These are phyloP conservation scores for Clarireedia paspali DNA, from an alignment of 2,329 filamentous ascomycete genomes.

Conservation along the genomic window DNA sequence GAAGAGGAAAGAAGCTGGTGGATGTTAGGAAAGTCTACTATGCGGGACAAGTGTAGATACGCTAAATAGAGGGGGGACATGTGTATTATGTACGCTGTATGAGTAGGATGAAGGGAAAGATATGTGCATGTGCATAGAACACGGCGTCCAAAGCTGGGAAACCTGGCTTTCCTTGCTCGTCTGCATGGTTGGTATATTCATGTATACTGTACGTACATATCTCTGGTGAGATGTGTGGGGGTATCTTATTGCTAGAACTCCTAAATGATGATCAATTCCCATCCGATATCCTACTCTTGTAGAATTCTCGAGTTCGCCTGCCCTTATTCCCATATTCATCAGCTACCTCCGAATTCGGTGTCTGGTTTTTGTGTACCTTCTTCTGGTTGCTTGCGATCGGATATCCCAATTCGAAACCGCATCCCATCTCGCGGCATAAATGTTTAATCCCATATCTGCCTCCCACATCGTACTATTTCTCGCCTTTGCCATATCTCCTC, in stretches of 20 bases:
- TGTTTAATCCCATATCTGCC: neutral
- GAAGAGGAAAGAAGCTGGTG: conserved; percentile 88
- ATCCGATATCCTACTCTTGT: neutral
- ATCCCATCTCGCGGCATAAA: neutral
- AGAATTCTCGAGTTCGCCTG: neutral
- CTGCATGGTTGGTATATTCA: neutral
- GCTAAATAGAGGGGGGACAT: conserved; percentile 30
- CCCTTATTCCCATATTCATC: neutral
- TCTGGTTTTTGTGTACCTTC: no score
- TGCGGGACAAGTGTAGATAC: conserved; percentile 46
- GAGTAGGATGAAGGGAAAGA: neutral
- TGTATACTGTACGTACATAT: neutral
- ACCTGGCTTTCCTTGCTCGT: neutral
- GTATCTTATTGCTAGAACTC: neutral
- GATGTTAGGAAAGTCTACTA: conserved; percentile 98
- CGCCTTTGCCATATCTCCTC: no score
- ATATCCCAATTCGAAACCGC: neutral
- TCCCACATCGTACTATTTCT: neutral
- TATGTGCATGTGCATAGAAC: conserved; percentile 15
- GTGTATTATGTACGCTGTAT: conserved; percentile 29
- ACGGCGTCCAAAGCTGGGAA: neutral
- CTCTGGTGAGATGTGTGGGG: neutral
- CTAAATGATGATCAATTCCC: neutral
- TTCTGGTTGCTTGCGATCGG: neutral
- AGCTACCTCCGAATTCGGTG: no score